These are phyloP conservation scores for Suhomyces anneliseae DNA, from an alignment of 1,139 yeast species.

Conservation along the genomic window DNA sequence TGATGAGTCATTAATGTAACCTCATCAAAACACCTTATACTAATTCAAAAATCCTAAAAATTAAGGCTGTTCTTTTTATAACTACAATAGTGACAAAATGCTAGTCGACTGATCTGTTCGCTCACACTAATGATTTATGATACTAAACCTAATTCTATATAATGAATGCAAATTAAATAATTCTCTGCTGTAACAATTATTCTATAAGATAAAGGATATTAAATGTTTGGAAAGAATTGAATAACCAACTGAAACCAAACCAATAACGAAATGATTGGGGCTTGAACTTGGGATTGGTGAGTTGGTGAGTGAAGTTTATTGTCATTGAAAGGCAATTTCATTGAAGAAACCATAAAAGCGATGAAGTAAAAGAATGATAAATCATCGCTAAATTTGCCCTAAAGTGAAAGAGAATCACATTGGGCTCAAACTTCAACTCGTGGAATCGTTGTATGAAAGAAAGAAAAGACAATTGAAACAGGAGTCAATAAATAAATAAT, in stretches of 20 bases:
- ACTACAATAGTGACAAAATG: too few species aligned
- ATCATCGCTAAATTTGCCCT: too few species aligned
- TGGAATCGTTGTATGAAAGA: too few species aligned
- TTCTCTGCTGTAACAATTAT: background rate
- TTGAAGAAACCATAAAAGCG: background rate
- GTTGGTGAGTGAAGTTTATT: background rate
- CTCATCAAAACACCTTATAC: too few species aligned
- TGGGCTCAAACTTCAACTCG: too few species aligned
- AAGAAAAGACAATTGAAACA: too few species aligned
- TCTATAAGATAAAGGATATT: slow-evolving; percentile 8
- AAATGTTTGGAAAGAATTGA: slow-evolving; percentile 9
- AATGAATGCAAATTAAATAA: background rate
- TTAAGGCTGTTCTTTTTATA: too few species aligned
- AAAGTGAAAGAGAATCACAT: too few species aligned
- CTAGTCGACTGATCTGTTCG: background rate
- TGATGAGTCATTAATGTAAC: background rate
- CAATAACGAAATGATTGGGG: background rate
- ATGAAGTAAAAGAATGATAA: too few species aligned
- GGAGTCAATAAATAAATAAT: too few species aligned
- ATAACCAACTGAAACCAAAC: background rate
- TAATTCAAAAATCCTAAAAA: too few species aligned
- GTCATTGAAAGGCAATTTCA: background rate
- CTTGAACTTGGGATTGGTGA: background rate
- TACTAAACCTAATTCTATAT: background rate
- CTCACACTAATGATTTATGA: background rate